Conservation (phyloP, 2,329 filamentous ascomycete species). For the Thielaviopsis populi region DNA sequence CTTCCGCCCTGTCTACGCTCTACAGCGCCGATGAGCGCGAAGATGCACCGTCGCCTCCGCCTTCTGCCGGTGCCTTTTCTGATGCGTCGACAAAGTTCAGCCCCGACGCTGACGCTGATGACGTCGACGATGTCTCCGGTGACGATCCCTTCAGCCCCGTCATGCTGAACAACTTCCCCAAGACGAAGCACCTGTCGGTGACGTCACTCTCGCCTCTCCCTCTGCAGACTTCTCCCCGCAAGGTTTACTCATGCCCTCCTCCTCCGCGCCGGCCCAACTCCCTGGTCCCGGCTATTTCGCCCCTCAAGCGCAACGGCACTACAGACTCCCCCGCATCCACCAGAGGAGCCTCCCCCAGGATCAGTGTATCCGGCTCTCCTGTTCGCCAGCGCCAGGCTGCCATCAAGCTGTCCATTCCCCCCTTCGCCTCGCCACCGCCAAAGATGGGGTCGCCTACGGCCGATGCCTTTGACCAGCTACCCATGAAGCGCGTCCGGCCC, state of each 20-base stretch:
- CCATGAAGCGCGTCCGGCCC: background rate
- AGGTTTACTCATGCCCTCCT: slow-evolving; percentile 12
- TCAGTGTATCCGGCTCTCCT: slow-evolving; percentile 2
- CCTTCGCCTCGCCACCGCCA: slow-evolving; percentile 3
- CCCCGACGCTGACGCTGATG: background rate
- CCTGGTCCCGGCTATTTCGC: background rate
- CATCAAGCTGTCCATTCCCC: background rate
- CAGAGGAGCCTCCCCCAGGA: background rate
- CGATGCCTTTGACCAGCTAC: background rate
- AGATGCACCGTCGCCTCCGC: slow-evolving; percentile 19
- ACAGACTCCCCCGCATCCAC: background rate
- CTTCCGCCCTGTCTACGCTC: slow-evolving; percentile 40
- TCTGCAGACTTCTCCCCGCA: background rate
- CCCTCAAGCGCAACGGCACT: background rate
- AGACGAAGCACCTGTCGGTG: slow-evolving; percentile 15
- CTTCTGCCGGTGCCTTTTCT: slow-evolving; percentile 1
- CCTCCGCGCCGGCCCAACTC: background rate
- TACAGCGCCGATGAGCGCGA: slow-evolving; percentile 39
- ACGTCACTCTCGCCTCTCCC: background rate
- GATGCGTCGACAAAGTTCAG: slow-evolving; percentile 10
- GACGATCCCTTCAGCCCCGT: slow-evolving; percentile 9
- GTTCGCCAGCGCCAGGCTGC: slow-evolving; percentile 4
- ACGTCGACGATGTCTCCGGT: background rate
- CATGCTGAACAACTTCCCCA: slow-evolving; percentile 11
- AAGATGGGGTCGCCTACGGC: background rate